Base-by-base conservation (phyloP, 1,139 yeast genomes). In the Magnusiomyces tetraspermus region DNA sequence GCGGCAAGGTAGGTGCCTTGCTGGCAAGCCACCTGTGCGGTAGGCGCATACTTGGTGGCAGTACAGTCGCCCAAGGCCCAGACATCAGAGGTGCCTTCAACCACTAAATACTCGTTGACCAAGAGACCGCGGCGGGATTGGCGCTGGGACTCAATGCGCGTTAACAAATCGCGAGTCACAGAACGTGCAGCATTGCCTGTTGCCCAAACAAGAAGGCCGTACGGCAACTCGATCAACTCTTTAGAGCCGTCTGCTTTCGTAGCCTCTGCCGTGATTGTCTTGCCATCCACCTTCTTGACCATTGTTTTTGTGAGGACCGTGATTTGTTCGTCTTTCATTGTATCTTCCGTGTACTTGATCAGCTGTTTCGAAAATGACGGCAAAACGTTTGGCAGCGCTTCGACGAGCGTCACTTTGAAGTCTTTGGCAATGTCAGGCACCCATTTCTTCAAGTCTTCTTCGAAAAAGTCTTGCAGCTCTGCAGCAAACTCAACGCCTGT, bases 401-500 rank as follows among this genome's bases (percentile, higher is more conserved):
- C 97, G 58, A 90, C 84, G 57, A 90, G 77, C 48, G 94, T 80
- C 54, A 90, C 90, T 62, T 82, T 78, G 67, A 89, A 79, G 66
- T 90, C 96, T 64, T 76, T 74, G 59, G 89, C 82, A 61, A 89
- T 79, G 63, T 79, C 87, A 49, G 97, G 97, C 74, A 85, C 82
- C 94, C 95, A 87, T 71, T 82, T 85, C 63, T 74, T 75, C 73
- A 90, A 76, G 70, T 90, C 97, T 70, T 88, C 95, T 69, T 86
- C 94, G 60, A 89, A 84, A 71, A 87, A 90, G 71, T 90, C 97
- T 71, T 86, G 95, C 63, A 90, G 73, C 71, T 90, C 97, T 64
- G 95, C 97, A 60, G 96, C 96, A 64, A 86, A 85, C 70, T 89
- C 97, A 58, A 89, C 96, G 72, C 97, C 97, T 52, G 96, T 89